Base-by-base conservation (phyloP, 202 grass and related monocot genomes). In the Dendrocalamus latiflorus region DNA sequence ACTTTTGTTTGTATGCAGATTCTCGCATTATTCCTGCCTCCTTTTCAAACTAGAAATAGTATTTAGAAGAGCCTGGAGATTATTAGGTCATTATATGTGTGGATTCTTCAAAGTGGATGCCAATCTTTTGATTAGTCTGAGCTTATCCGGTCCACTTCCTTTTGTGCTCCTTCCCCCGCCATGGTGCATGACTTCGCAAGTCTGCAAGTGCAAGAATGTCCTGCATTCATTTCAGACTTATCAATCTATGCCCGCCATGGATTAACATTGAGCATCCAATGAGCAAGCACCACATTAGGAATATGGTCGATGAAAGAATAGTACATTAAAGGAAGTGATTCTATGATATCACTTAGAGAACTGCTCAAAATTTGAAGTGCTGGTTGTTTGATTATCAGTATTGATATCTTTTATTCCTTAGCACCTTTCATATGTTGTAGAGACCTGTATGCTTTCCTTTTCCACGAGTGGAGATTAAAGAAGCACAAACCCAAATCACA, bases 201-300 rank as follows among this genome's bases (percentile, higher is more conserved):
- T 58, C 59, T 66, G 37, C 16, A 26, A 2, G 43, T 65, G 69
- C 80, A 65, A 54, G 63, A 80, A 56, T 69, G 64, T 17, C 6
- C 51, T 22, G 25, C 14, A n/a, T 84, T 54, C 70, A 24, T 78
- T 64, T 72, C 17, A 57, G 16, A 14, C 60, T n/a, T n/a, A n/a
- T n/a, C n/a, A n/a, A n/a, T n/a, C n/a, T n/a, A 26, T n/a, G n/a
- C 24, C 18, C 28, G 25, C 45, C 42, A 65, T 79, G 55, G 72
- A 85, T 65, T 73, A 53, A 60, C n/a, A 17, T 2, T 49, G 64
- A 70, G 65, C 74, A 76, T 58, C 61, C 74, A 72, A 33, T 72
- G 44, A 76, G 11, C 24, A 22, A 24, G 22, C 3, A 54, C 30
- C 74, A 28, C 30, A 51, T 42, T 38, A 70, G 30, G 39, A 71